Evolutionary conservation across 495 filamentous ascomycete species (phyloP), one percentile per base, ranked within the genome.

Genomic region (Talaromyces adpressus): DNA sequence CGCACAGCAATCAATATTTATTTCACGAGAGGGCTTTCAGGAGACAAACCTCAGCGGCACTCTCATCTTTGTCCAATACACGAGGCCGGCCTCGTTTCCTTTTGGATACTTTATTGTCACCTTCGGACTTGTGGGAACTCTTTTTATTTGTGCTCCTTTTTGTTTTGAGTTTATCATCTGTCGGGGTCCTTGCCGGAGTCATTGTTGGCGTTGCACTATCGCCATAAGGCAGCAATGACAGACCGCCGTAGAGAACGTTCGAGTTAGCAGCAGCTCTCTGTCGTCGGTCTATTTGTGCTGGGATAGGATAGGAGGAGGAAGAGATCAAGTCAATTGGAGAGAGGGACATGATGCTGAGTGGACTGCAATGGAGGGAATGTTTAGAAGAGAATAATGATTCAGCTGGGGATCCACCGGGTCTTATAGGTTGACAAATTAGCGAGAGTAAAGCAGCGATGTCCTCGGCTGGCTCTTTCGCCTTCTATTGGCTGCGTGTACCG

Each of bases 61-160:
- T 88, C 69, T 89, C 87, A 73, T 91, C 87, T 63, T 86, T 84
- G 23, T 83, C 83, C 62, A 91, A 85, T 29, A 92, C 71, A n/a
- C 89, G 75, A 6, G 89, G 89, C 45, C 89, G 79, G 4, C 89
- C 89, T 63, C 89, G 64, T 39, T 70, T 64, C 20, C 67, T 66
- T 20, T n/a, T 32, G 6, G 45, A 36, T 5, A 52, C 12, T 22
- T 25, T n/a, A 32, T 32, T 36, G 36, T 16, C 14, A 58, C 23
- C 56, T 16, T 58, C 18, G 16, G 27, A 34, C 9, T 54, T 54
- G 25, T 11, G n/a, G 25, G 5, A 7, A 8, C 6, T 27, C 12
- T 54, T 23, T 14, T 29, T 54, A 54, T 54, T 27, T 14, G 20
- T 54, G 3, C 9, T n/a, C 9, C 58, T 49, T 27, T 20, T 34